Evolutionary conservation across 2,329 filamentous ascomycete species (phyloP).

Genomic region (Nigrospora sphaerica): DNA sequence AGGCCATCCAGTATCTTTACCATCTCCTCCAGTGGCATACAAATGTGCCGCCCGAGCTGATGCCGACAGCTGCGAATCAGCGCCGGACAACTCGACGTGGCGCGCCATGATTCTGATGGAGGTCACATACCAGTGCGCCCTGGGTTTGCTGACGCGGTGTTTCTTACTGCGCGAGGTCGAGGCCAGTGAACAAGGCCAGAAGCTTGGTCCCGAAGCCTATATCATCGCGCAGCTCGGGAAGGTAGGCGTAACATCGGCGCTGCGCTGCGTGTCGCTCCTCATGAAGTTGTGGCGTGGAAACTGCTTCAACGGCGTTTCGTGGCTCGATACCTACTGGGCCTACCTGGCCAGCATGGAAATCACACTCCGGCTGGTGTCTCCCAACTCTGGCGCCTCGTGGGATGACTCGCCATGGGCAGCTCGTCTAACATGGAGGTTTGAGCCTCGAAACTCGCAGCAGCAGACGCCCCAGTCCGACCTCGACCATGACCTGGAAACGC

Average conservation of each 20-base stretch:
- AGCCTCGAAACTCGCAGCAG: slow-evolving; percentile 3
- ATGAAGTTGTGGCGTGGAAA: slow-evolving; percentile 10
- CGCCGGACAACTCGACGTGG: slow-evolving; percentile 8
- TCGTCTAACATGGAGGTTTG: not conserved
- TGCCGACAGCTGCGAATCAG: slow-evolving; percentile 2
- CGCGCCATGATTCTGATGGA: slow-evolving; percentile 17
- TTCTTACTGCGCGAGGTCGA: slow-evolving; percentile 16
- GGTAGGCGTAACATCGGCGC: slow-evolving; percentile 12
- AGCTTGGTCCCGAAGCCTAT: slow-evolving; percentile 4
- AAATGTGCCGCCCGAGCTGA: slow-evolving; percentile 10
- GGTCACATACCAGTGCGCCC: slow-evolving; percentile 16
- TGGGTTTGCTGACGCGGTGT: slow-evolving; percentile 17
- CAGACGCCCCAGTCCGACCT: not conserved
- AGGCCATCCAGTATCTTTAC: slow-evolving; percentile 12
- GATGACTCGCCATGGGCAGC: not conserved
- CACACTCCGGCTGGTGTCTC: slow-evolving; percentile 11
- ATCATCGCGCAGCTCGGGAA: slow-evolving; percentile 8
- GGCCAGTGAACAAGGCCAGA: slow-evolving; percentile 2
- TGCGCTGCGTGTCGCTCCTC: slow-evolving; percentile 12
- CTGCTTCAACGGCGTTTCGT: slow-evolving; percentile 12
- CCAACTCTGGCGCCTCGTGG: slow-evolving; percentile 1
- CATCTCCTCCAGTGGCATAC: slow-evolving; percentile 10
- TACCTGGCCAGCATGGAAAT: slow-evolving; percentile 14
- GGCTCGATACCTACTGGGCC: slow-evolving; percentile 14
- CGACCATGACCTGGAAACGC: slow-evolving; percentile 2